Evolutionary conservation across 768 basidiomycete species (phyloP).

Genomic region (Amanita phalloides): DNA sequence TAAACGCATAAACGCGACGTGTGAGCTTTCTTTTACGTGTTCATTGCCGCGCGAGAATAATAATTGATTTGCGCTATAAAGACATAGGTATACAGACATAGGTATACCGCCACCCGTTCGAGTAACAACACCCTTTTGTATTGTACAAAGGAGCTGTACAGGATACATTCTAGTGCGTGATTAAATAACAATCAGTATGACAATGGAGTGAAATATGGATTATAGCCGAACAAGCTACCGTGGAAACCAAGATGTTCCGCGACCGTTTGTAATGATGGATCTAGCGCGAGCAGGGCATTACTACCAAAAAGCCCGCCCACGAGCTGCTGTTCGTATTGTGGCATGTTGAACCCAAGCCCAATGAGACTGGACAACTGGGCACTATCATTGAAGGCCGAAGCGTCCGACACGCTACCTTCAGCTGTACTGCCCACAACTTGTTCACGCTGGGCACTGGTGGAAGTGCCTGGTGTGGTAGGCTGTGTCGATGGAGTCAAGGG

Average conservation of each 20-base stretch:
- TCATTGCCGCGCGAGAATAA: too few species aligned
- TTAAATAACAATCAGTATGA: neutral
- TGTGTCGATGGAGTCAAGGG: neutral
- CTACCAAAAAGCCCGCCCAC: neutral
- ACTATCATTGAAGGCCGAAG: neutral
- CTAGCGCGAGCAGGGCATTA: neutral
- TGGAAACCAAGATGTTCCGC: conserved; percentile 5
- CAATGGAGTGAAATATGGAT: neutral
- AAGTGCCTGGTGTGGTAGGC: neutral
- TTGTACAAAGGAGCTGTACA: neutral
- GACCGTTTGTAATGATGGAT: conserved; percentile 1
- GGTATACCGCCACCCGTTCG: too few species aligned
- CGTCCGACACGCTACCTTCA: neutral
- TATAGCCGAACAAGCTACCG: neutral
- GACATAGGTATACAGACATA: too few species aligned
- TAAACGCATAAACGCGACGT: too few species aligned
- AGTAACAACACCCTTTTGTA: too few species aligned
- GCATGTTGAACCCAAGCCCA: neutral
- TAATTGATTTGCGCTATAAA: too few species aligned
- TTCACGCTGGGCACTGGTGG: neutral
- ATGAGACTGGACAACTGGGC: neutral
- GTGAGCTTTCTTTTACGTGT: too few species aligned
- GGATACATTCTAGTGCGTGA: neutral
- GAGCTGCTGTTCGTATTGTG: neutral
- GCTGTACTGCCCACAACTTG: neutral